Evolutionary conservation across 2,329 filamentous ascomycete genomes (phyloP).

Genomic region (Ophiostoma pallidulum): DNA sequence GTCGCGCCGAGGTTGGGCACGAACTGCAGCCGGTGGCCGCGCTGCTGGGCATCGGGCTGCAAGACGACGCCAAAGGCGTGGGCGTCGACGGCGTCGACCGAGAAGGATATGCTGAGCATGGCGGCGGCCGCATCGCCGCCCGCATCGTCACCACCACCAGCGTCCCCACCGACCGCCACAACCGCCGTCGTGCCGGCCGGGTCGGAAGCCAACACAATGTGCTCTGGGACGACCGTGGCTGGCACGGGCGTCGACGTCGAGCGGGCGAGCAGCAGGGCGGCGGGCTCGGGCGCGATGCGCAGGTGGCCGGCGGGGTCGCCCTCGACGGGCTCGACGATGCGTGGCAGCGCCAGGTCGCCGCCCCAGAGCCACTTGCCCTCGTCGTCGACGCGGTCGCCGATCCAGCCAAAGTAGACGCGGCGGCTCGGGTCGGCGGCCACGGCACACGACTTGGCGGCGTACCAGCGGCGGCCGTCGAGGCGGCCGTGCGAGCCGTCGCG

Average conservation of each 20-base stretch:
- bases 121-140: too few relatives aligned
- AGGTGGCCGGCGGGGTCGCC: conserved; percentile 18
- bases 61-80: conserved; percentile 23
- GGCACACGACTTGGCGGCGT: conserved; percentile 28
- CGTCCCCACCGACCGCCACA: conserved; percentile 16
- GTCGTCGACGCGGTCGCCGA: conserved; percentile 24
- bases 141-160: conserved; percentile 15
- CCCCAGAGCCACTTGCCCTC: conserved; percentile 30
- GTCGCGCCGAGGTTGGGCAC: conserved; percentile 15
- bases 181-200: conserved; percentile 20
- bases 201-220: conserved; percentile 13
- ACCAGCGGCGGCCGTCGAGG: conserved; percentile 28
- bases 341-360: conserved; percentile 25
- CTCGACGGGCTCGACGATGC: conserved; percentile 19
- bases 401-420: conserved; percentile 28
- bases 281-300: conserved; percentile 18
- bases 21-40: conserved; percentile 22
- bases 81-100: too few relatives aligned
- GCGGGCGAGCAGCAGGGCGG: background rate
- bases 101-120: too few relatives aligned
- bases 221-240: conserved; percentile 7
- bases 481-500: conserved; percentile 26
- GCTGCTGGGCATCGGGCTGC: conserved; percentile 21
- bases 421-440: conserved; percentile 21
- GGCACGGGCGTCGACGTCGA: conserved; percentile 9